These are phyloP conservation scores for Penicillium paneum DNA, from an alignment of 2,329 filamentous ascomycete genomes.

Conservation along the genomic window DNA sequence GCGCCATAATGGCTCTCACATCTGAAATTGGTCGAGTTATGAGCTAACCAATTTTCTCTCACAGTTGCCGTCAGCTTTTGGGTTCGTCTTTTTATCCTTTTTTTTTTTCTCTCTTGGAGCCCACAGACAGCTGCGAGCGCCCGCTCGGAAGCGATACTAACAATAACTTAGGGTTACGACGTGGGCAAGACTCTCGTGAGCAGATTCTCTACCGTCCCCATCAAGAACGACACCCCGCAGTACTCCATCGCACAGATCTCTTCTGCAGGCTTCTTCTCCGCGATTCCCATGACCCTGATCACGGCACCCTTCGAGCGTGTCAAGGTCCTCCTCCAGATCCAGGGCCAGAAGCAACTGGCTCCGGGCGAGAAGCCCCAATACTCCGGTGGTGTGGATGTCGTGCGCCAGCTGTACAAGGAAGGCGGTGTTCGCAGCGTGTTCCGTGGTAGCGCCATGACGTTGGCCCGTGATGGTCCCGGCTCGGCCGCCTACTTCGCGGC, in stretches of 20 bases:
- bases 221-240: slow-evolving; percentile 59
- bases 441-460: slow-evolving; percentile 82
- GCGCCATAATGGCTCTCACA: slow-evolving; percentile 1
- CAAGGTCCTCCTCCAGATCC: slow-evolving; percentile 96
- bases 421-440: slow-evolving; percentile 90
- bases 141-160: slow-evolving; percentile 17
- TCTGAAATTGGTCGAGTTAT: background rate
- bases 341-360: slow-evolving; percentile 80
- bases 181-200: slow-evolving; percentile 86
- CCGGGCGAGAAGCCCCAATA: slow-evolving; percentile 93
- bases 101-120: background rate
- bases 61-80: slow-evolving; percentile 66
- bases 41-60: slow-evolving; percentile 3
- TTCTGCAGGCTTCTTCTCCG: slow-evolving; percentile 93
- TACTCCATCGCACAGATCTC: slow-evolving; percentile 85
- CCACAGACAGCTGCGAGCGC: background rate
- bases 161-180: slow-evolving; percentile 80
- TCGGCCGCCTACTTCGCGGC: slow-evolving; percentile 94
- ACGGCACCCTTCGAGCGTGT: slow-evolving; percentile 99
- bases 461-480: slow-evolving; percentile 90
- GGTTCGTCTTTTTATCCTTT: slow-evolving; percentile 43
- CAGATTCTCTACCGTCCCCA: slow-evolving; percentile 59
- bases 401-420: slow-evolving; percentile 86
- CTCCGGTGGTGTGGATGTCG: slow-evolving; percentile 81
- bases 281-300: slow-evolving; percentile 94